phyloP scores from a whole-genome alignment of 768 basidiomycete species.

The Austroboletus festivus region DNA sequence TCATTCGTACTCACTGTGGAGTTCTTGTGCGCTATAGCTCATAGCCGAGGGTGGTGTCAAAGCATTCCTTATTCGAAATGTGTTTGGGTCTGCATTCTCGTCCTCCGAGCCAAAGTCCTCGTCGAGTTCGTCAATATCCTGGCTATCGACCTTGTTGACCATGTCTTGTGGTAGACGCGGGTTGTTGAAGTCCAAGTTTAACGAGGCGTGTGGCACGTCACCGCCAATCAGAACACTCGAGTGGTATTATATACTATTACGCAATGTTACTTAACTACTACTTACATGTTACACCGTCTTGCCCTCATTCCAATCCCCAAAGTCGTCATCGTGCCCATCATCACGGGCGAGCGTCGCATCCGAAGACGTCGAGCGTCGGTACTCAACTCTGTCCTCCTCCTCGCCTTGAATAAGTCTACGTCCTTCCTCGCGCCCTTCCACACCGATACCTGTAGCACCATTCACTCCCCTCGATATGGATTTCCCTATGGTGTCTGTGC shows the following conservation, averaged over 20 bases:
- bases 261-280: background rate
- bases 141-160: conserved; percentile 15
- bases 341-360: conserved; percentile 33
- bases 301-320: conserved; percentile 32
- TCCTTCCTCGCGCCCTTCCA: conserved; percentile 39
- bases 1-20: conserved; percentile 42
- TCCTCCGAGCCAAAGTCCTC: conserved; percentile 41
- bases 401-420: conserved; percentile 39
- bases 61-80: conserved; percentile 43
- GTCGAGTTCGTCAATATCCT: conserved; percentile 49
- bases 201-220: conserved; percentile 7
- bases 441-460: conserved; percentile 9
- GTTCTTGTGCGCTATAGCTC: conserved; percentile 42
- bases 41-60: conserved; percentile 40
- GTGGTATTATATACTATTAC: no score
- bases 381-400: conserved; percentile 34
- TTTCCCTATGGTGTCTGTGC: conserved; percentile 36
- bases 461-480: conserved; percentile 19
- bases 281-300: no score
- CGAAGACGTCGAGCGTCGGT: conserved; percentile 35
- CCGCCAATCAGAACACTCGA: no score
- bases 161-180: conserved; percentile 10
- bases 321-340: conserved; percentile 30
- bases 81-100: conserved; percentile 36
- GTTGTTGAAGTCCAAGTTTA: background rate